Evolutionary conservation across 768 basidiomycete genomes (phyloP), one percentile per base, ranked within the genome.

Genomic region (Hericium alpestre): DNA sequence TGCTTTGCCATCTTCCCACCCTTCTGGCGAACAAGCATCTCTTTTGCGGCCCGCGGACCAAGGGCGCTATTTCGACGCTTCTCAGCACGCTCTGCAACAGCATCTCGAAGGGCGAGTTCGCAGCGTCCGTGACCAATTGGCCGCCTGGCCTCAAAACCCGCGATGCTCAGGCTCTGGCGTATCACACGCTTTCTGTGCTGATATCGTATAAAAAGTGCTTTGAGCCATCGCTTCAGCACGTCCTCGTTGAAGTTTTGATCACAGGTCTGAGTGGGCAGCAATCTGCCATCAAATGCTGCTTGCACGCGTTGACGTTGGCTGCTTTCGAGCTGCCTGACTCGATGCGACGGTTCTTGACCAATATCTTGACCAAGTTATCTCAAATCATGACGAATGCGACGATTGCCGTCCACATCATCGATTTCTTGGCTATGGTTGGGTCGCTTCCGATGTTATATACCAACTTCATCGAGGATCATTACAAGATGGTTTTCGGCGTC

Each of bases 21-120:
- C 93, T 98, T 66, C 78, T 98, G 10, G 76, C 89, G 57, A 98
- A 98, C 78, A 98, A 97, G 69, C 93, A 98, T 65, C 77, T 97
- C 54, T 94, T 96, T 69, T 96, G 94, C 66, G 96, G 96, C 1
- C 90, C 90, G 0, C 82, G 82, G 53, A 83, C 87, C 27, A 75
- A 83, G n/a, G 70, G 66, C 13, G 78, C 80, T 10, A 78, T 94
- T 20, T 73, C 81, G 5, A 76, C 73, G 51, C 71, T 97, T 38
- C 71, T 92, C 40, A 74, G 75, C n/a, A 67, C 76, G 25, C 71
- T 98, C 12, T 90, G 90, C 71, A 73, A 77, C 1, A 80, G 80
- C 0, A 78, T 94, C 32, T 70, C 80, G 18, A 76, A 73, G 12
- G 82, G 79, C 8, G 75, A 77, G 10, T 72, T 93, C 13, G 85